Evolutionary conservation across 1,284 basidiomycete species (phyloP), one percentile per base, ranked within the genome.

Genomic region (Tremellales sp.): DNA sequence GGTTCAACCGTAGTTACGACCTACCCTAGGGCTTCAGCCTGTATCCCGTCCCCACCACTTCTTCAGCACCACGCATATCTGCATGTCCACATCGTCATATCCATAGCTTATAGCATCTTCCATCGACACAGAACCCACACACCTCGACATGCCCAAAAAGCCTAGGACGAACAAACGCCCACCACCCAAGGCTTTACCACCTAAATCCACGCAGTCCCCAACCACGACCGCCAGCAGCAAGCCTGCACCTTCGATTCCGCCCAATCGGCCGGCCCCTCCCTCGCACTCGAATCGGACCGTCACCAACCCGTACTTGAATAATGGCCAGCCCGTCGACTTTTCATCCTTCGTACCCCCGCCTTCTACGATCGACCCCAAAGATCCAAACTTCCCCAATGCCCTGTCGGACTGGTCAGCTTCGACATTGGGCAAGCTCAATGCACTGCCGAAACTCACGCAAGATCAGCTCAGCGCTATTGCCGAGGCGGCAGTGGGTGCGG

Each of bases 131-230:
- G 23, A 26, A 39, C 37, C n/a, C 24, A 7, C 43, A 62, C 39
- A 5, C 4, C 15, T 4, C 33, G 19, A 5, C 43, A 73, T 73
- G 70, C 61, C 67, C 48, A 67, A 66, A 24, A 73, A 73, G 45
- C 65, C 65, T 15, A 57, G 65, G 19, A 65, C 65, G 6, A 67
- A 68, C 55, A 72, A 72, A 51, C 58, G 62, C 24, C 59, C 62
- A n/a, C 58, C 60, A 2, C 62, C 62, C 13, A 66, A 61, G 48
- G 43, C 55, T 29, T 52, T 48, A 27, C 58, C 51, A 2, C 52
- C 51, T 3, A 57, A 55, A 39, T 33, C 55, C 36, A 40, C 40
- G 26, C 26, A 42, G 25, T 43, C 46, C 23, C 27, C 45, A 26
- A 22, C 37, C 33, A 37, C 29, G 8, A 42, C 37, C 46, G 17